Conservation (phyloP, 2,329 filamentous ascomycete species). For the Pestalotiopsis sp. region DNA sequence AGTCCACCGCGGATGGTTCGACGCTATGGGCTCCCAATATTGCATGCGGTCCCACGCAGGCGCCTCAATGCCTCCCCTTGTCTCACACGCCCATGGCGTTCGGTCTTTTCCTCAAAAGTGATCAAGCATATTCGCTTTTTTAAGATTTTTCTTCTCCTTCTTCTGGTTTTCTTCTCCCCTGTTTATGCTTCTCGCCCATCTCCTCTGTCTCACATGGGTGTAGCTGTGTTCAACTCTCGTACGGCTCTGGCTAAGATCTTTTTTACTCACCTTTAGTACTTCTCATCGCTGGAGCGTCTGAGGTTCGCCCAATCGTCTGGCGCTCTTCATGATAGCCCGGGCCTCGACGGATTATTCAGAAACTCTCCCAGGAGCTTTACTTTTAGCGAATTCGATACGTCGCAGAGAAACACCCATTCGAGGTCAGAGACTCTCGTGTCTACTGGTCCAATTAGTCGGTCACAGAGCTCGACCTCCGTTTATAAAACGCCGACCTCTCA, state of each 20-base stretch:
- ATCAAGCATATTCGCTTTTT: not conserved
- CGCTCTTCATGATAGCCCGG: constrained; percentile 17
- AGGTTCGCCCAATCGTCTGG: constrained; percentile 54
- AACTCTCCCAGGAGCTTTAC: constrained; percentile 9
- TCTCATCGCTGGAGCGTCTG: constrained; percentile 61
- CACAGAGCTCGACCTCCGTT: constrained; percentile 16
- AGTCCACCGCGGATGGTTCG: constrained; percentile 15
- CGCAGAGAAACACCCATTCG: not conserved
- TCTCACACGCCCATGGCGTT: constrained; percentile 8
- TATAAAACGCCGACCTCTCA: constrained; percentile 36
- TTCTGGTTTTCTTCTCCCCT: not conserved
- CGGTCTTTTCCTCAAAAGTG: not conserved
- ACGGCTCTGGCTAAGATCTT: constrained; percentile 21
- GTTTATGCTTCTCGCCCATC: constrained; percentile 15
- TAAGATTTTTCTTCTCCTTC: not conserved
- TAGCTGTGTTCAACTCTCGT: not conserved
- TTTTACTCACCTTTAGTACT: constrained; percentile 46
- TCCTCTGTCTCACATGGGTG: not conserved
- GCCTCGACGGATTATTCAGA: constrained; percentile 10
- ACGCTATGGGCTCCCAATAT: constrained; percentile 25
- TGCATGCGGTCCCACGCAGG: constrained; percentile 17
- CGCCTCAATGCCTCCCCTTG: not conserved
- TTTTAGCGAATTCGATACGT: not conserved
- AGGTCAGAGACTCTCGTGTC: not conserved
- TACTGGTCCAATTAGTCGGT: not conserved